phyloP scores from a whole-genome alignment of 2,329 filamentous ascomycete genomes.

The Elsinoe necatrix region DNA sequence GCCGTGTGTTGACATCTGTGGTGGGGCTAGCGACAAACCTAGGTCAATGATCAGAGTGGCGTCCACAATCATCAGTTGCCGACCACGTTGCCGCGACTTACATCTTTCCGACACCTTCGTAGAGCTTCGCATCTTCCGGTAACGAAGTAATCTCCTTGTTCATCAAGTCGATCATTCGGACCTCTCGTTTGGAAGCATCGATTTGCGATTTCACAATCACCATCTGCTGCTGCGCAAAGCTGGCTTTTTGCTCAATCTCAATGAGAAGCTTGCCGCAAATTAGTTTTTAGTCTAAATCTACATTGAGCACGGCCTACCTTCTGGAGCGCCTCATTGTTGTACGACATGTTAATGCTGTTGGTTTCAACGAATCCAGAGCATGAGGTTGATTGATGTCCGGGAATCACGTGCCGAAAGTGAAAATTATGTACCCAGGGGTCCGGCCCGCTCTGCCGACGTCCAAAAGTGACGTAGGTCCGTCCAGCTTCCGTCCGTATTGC shows the following conservation, averaged over 20 bases:
- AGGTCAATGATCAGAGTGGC: conserved; percentile 15
- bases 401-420: not conserved
- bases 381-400: not conserved
- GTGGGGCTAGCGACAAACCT: conserved; percentile 85
- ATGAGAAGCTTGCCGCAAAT: conserved; percentile 60
- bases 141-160: conserved; percentile 72
- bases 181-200: conserved; percentile 74
- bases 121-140: conserved; percentile 67
- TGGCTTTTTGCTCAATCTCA: conserved; percentile 87
- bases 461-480: not conserved
- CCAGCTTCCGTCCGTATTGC: not conserved
- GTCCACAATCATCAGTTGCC: not conserved
- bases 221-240: conserved; percentile 87
- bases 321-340: conserved; percentile 86
- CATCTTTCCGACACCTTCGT: conserved; percentile 98
- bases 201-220: conserved; percentile 77
- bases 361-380: not conserved
- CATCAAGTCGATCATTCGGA: conserved; percentile 80
- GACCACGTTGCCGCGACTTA: conserved; percentile 40
- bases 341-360: conserved; percentile 59
- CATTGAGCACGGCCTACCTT: conserved; percentile 55
- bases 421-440: not conserved
- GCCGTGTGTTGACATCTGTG: conserved; percentile 62
- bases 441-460: not conserved
- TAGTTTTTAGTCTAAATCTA: not conserved